A percentile compares a stretch with the other conserved stretches of the same genome.
phyloP scores from a whole-genome alignment of 2,329 filamentous ascomycete genomes.

The Ophiostoma sp. region DNA sequence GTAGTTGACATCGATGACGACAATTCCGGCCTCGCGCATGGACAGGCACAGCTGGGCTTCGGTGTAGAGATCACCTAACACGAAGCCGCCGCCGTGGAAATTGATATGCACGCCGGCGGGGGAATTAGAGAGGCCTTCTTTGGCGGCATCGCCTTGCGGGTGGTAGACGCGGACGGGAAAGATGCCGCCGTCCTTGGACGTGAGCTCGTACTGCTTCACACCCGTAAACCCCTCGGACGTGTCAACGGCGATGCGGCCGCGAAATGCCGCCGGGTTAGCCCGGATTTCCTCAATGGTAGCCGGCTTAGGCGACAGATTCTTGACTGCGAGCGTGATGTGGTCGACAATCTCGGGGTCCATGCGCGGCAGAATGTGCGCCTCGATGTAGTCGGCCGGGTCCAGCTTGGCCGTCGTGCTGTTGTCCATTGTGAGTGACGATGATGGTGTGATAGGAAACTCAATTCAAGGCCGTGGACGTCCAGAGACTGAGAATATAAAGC shows the following conservation, averaged over 20 bases:
- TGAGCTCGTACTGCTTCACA: conserved; percentile 19
- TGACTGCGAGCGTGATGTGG: conserved; percentile 19
- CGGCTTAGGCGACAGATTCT: not conserved
- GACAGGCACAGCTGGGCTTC: conserved; percentile 36
- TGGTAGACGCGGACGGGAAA: conserved; percentile 24
- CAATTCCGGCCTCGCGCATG: conserved; percentile 37
- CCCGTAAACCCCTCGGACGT: conserved; percentile 20
- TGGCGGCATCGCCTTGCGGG: not conserved
- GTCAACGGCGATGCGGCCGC: conserved; percentile 17
- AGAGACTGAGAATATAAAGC: too few species aligned
- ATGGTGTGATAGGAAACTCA: too few species aligned
- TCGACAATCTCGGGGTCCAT: conserved; percentile 24
- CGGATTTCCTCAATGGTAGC: conserved; percentile 20
- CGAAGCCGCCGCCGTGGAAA: conserved; percentile 36
- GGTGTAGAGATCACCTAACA: conserved; percentile 34
- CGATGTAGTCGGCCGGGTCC: conserved; percentile 23
- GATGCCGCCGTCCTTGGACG: conserved; percentile 18
- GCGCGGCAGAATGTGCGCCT: conserved; percentile 23
- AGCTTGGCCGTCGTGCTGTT: not conserved
- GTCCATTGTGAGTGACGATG: not conserved
- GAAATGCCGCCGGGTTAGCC: conserved; percentile 20
- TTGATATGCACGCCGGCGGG: conserved; percentile 25
- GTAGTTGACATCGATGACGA: conserved; percentile 39
- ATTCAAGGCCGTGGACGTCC: too few species aligned
- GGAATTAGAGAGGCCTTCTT: not conserved